Evolutionary conservation across 108 stramenopile species (phyloP).

Genomic region (Cyclotella sp.): DNA sequence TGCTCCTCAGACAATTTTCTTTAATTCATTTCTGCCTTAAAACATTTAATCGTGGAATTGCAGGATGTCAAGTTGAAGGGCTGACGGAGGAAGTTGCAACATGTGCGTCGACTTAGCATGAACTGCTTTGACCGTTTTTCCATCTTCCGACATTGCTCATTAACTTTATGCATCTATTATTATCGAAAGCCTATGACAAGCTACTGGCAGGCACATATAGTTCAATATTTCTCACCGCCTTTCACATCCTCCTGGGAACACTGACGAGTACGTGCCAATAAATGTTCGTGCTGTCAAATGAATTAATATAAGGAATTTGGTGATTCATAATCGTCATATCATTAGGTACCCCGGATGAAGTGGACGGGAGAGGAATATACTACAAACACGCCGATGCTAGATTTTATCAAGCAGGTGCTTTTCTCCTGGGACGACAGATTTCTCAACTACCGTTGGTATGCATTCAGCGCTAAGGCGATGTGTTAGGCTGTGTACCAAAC

Average conservation of each 20-base stretch:
- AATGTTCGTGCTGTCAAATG: no score
- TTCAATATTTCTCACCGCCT: slow-evolving; percentile 57
- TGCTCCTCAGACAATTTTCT: neutral
- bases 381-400: slow-evolving; percentile 90
- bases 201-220: slow-evolving; percentile 41
- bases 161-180: no score
- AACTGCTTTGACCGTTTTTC: no score
- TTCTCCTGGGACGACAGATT: slow-evolving; percentile 64
- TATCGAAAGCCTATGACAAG: slow-evolving; percentile 25
- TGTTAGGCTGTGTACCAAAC: neutral
- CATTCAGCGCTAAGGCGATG: neutral
- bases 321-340: no score
- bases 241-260: slow-evolving; percentile 82
- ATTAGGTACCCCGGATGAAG: slow-evolving; percentile 62
- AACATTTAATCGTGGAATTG: neutral
- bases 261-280: slow-evolving; percentile 46
- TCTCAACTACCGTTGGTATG: slow-evolving; percentile 61
- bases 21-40: neutral
- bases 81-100: slow-evolving; percentile 1
- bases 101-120: neutral
- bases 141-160: no score
- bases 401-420: slow-evolving; percentile 79
- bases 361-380: slow-evolving; percentile 75
- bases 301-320: no score
- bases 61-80: neutral